These are phyloP conservation scores for Venturia aucupariae DNA, from an alignment of 2,329 filamentous ascomycete genomes.

Conservation along the genomic window DNA sequence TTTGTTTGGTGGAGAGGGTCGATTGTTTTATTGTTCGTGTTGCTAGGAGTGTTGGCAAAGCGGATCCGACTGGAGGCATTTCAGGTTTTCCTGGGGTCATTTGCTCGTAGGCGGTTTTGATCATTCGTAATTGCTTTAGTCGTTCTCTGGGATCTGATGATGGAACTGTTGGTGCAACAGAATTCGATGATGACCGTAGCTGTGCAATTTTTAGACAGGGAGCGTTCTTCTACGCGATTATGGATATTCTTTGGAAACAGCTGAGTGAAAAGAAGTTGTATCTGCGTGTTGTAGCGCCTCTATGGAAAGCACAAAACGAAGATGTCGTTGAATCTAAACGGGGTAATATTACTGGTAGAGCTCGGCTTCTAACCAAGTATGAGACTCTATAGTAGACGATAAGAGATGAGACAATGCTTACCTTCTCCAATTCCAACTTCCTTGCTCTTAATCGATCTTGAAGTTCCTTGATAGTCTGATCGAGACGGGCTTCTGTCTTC, in stretches of 20 bases:
- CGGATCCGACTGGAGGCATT: constrained; percentile 57
- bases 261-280: neutral
- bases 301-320: too few relatives aligned
- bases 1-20: constrained; percentile 53
- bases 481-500: constrained; percentile 43
- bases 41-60: constrained; percentile 62
- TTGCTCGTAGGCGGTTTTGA: constrained; percentile 58
- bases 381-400: too few relatives aligned
- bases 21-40: constrained; percentile 57
- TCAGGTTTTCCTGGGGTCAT: constrained; percentile 54
- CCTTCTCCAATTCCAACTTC: constrained; percentile 38
- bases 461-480: constrained; percentile 59
- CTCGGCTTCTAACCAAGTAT: too few relatives aligned
- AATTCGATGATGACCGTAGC: constrained; percentile 29
- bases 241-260: neutral
- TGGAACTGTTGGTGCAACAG: constrained; percentile 22
- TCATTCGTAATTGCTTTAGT: constrained; percentile 38
- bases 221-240: neutral
- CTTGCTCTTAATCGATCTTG: constrained; percentile 43
- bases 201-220: constrained; percentile 27
- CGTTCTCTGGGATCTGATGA: constrained; percentile 27
- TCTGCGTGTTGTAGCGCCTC: neutral
- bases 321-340: neutral
- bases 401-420: constrained; percentile 19
- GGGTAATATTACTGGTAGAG: neutral